Evolutionary conservation across 75 land plant species (phyloP).

Genomic region (Cryptomeria japonica): DNA sequence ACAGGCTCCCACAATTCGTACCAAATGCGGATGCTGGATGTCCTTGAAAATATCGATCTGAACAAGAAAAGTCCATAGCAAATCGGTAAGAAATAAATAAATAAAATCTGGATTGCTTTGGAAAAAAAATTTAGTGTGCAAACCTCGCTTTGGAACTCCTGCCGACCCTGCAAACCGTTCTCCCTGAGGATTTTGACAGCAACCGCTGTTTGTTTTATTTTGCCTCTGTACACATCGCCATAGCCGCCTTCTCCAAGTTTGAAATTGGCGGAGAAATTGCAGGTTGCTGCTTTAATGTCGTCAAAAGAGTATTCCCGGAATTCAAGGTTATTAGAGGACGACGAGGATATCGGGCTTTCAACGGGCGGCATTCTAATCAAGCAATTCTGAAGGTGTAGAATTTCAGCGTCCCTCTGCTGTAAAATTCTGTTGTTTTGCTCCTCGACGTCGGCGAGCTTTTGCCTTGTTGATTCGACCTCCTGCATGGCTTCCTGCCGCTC

Average conservation of each 20-base stretch:
- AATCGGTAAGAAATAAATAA: conserved; percentile 11
- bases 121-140: background rate
- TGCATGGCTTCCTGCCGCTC: background rate
- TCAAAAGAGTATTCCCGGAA: conserved; percentile 4
- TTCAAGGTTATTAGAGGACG: background rate
- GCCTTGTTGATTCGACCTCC: background rate
- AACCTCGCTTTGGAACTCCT: conserved; percentile 66
- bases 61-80: conserved; percentile 4
- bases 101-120: background rate
- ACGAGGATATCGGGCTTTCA: background rate
- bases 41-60: conserved; percentile 55
- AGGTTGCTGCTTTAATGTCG: conserved; percentile 28
- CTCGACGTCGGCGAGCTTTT: background rate
- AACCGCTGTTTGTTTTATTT: conserved; percentile 51
- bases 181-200: conserved; percentile 52
- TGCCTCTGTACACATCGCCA: conserved; percentile 77
- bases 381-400: background rate
- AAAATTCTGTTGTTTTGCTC: background rate
- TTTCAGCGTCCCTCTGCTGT: background rate
- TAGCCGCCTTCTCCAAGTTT: conserved; percentile 69
- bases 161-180: conserved; percentile 34
- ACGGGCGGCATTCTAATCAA: background rate
- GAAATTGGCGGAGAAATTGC: conserved; percentile 18
- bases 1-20: conserved; percentile 68
- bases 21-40: conserved; percentile 68